Percentiles rank a stretch among this genome's conserved stretches.
phyloP scores from a whole-genome alignment of 1,284 basidiomycete genomes.

The Takashimella tepidaria region DNA sequence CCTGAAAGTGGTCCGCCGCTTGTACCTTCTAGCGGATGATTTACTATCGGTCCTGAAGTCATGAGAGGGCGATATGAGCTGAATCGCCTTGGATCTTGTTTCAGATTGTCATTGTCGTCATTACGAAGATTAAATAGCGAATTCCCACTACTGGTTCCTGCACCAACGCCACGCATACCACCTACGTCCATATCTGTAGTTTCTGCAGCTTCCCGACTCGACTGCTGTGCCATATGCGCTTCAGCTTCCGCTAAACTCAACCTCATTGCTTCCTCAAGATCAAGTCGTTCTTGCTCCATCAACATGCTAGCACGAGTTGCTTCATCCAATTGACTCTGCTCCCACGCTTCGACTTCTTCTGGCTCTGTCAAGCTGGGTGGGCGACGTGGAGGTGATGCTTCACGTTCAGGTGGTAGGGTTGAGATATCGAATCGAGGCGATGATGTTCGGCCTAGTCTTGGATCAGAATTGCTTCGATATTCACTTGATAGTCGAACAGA shows the following conservation, averaged over 20 bases:
- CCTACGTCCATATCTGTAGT: not conserved
- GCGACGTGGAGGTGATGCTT: not conserved
- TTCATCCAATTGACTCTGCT: constrained; percentile 42
- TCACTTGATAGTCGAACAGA: not conserved
- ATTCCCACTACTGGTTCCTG: not conserved
- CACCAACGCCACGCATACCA: not conserved
- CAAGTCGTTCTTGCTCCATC: constrained; percentile 33
- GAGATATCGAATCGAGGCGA: too few species aligned
- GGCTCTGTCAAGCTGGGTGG: not conserved
- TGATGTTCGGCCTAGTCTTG: not conserved
- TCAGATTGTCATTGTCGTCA: not conserved
- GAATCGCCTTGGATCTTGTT: not conserved
- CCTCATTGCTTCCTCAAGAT: constrained; percentile 38
- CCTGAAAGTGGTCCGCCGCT: not conserved
- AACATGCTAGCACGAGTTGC: constrained; percentile 32
- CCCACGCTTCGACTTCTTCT: constrained; percentile 17
- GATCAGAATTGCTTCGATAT: not conserved
- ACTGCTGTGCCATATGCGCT: not conserved
- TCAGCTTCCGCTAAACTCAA: constrained; percentile 33
- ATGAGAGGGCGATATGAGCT: constrained; percentile 9
- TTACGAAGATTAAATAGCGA: not conserved
- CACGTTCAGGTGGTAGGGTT: not conserved
- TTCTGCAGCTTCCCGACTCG: not conserved
- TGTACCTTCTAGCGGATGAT: not conserved
- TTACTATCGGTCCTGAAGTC: not conserved